A percentile compares a stretch with the other conserved stretches of the same genome.
Evolutionary conservation across 2,329 filamentous ascomycete species (phyloP).

Genomic region (Drechmeria coniospora): DNA sequence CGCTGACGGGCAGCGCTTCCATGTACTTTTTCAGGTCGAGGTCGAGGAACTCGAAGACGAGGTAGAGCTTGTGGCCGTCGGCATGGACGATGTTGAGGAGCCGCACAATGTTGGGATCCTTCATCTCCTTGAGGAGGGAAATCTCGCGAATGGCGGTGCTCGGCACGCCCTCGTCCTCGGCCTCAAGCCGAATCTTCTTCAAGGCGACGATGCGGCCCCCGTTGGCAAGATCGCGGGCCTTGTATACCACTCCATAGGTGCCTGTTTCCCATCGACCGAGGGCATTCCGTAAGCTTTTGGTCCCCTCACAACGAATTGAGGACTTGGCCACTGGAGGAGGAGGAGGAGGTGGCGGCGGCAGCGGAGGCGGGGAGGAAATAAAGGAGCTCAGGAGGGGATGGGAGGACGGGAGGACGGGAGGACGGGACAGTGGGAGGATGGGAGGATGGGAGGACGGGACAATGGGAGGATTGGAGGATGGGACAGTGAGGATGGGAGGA

Average conservation of each 20-base stretch:
- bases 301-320: neutral
- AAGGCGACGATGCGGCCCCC: slow-evolving; percentile 75
- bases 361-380: too few species aligned
- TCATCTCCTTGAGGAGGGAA: slow-evolving; percentile 87
- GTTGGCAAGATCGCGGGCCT: slow-evolving; percentile 72
- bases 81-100: slow-evolving; percentile 88
- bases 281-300: neutral
- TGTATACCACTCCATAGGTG: slow-evolving; percentile 92
- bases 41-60: slow-evolving; percentile 85
- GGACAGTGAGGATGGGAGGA: too few species aligned
- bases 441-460: too few species aligned
- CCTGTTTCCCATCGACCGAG: slow-evolving; percentile 40
- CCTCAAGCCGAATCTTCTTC: slow-evolving; percentile 91
- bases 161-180: slow-evolving; percentile 86
- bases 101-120: slow-evolving; percentile 76
- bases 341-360: too few species aligned
- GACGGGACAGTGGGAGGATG: too few species aligned
- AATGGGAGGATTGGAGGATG: too few species aligned
- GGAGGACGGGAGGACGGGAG: too few species aligned
- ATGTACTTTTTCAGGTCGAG: slow-evolving; percentile 92
- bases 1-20: slow-evolving; percentile 72
- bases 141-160: slow-evolving; percentile 91
- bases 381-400: too few species aligned
- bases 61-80: slow-evolving; percentile 87
- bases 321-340: too few species aligned